These are phyloP conservation scores for Talaromyces funiculosus DNA, from an alignment of 2,329 filamentous ascomycete species.

Conservation along the genomic window DNA sequence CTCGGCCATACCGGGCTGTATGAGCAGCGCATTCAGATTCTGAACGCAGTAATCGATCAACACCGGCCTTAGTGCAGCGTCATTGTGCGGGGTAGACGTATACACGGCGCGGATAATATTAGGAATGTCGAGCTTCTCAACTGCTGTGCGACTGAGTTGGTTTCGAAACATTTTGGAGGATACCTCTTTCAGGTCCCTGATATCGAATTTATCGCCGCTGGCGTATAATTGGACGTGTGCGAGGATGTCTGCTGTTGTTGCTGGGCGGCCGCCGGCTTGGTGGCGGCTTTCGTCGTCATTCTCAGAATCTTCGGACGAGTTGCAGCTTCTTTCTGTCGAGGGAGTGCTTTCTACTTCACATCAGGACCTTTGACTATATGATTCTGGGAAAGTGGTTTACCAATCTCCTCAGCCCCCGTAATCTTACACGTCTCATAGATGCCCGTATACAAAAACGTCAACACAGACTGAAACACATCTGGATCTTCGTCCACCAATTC, in stretches of 20 bases:
- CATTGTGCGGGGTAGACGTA: slow-evolving; percentile 11
- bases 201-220: slow-evolving; percentile 15
- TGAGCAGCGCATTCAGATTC: slow-evolving; percentile 10
- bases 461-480: slow-evolving; percentile 14
- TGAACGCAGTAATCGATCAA: slow-evolving; percentile 15
- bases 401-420: slow-evolving; percentile 4
- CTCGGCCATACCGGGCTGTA: slow-evolving; percentile 7
- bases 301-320: slow-evolving; percentile 13
- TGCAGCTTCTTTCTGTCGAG: slow-evolving; percentile 3
- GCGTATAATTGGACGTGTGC: slow-evolving; percentile 15
- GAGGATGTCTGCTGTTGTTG: slow-evolving; percentile 14
- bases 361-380: background rate
- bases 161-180: slow-evolving; percentile 15
- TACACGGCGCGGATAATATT: slow-evolving; percentile 13
- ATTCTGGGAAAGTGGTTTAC: background rate
- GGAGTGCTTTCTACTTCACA: background rate
- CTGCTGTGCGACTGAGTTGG: slow-evolving; percentile 11
- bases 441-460: slow-evolving; percentile 16
- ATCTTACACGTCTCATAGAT: slow-evolving; percentile 15
- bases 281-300: slow-evolving; percentile 13
- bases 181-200: slow-evolving; percentile 12
- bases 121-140: slow-evolving; percentile 8
- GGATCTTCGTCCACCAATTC: slow-evolving; percentile 15
- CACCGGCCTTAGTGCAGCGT: slow-evolving; percentile 10
- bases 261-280: slow-evolving; percentile 3